Evolutionary conservation across 257 asterid species (phyloP), one percentile per base, ranked within the genome.

Genomic region (Scutellaria galericulata): DNA sequence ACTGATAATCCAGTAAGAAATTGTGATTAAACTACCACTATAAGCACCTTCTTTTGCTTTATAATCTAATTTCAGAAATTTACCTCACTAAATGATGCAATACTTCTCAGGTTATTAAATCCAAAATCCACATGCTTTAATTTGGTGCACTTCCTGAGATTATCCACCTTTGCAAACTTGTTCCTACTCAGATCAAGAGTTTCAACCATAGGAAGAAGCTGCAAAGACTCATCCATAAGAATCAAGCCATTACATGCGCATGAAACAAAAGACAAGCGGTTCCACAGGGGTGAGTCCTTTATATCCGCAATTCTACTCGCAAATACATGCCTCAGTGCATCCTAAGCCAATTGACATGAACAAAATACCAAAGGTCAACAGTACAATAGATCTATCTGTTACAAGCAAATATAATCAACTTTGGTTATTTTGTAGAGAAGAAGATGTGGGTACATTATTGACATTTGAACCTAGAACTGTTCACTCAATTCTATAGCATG

Each of bases 161-260:
- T 92, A 87, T 95, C 95, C 64, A 86, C 96, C 82, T 88, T 95
- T 20, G 98, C 68, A 79, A 92, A 88, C 87, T 86, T 92, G 86
- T 95, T 95, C 78, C 98, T 81, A 68, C 99, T 92, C 72, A 95
- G 82, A 84, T 95, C 99, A 79, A 95, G 98, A 64, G 92, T 88
- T 70, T 95, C 99, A 76, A 89, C 83, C 46, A 80, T 86, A 48
- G 98, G 98, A 74, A 94, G 97, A 75, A 94, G 96, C 80, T 87
- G 97, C 86, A 94, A 81, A 18, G 99, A 90, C 82, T 94, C 99
- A 35, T 94, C 98, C 98, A 94, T 94, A 79, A 94, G 96, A 75
- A 91, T 77, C 78, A 94, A 81, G 79, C 84, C 84, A 76, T 94
- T 94, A 64, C 85, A 85, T 11, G 99, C 95, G 58, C 98, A 91